phyloP scores from a whole-genome alignment of 2,329 filamentous ascomycete genomes.

The Fusarium hainanense region DNA sequence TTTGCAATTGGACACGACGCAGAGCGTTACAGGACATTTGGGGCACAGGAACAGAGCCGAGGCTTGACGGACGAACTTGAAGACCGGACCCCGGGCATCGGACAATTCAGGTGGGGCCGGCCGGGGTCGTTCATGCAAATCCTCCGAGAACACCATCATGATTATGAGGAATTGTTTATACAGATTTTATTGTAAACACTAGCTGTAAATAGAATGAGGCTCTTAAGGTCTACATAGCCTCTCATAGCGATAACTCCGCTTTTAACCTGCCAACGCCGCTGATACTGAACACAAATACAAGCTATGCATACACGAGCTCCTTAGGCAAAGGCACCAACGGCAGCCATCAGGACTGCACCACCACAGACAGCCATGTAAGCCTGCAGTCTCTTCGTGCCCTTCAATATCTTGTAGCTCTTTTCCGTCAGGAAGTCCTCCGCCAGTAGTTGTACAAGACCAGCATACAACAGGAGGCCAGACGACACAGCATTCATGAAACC shows the following conservation, averaged over 20 bases:
- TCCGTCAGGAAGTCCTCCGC: constrained; percentile 86
- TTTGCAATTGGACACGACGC: constrained; percentile 21
- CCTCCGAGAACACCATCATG: neutral
- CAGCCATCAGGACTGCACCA: constrained; percentile 75
- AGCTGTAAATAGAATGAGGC: neutral
- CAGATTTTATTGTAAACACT: neutral
- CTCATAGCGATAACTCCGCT: constrained; percentile 1
- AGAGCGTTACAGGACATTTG: neutral
- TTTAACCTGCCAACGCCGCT: constrained; percentile 16
- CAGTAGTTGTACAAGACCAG: constrained; percentile 84
- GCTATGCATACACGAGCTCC: constrained; percentile 31
- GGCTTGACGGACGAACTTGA: constrained; percentile 27
- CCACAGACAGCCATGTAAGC: constrained; percentile 72
- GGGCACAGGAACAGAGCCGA: constrained; percentile 1
- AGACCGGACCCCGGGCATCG: constrained; percentile 29
- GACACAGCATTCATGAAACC: constrained; percentile 90
- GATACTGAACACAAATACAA: constrained; percentile 19
- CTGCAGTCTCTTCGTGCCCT: constrained; percentile 68
- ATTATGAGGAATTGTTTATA: neutral
- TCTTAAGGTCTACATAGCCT: neutral
- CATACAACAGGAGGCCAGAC: constrained; percentile 82
- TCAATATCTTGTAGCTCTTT: constrained; percentile 75
- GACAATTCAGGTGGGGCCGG: constrained; percentile 34
- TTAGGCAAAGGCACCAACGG: constrained; percentile 78
- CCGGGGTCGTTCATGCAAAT: constrained; percentile 9